Base-by-base conservation (phyloP, 495 filamentous ascomycete species). In the Xylaria acuta region DNA sequence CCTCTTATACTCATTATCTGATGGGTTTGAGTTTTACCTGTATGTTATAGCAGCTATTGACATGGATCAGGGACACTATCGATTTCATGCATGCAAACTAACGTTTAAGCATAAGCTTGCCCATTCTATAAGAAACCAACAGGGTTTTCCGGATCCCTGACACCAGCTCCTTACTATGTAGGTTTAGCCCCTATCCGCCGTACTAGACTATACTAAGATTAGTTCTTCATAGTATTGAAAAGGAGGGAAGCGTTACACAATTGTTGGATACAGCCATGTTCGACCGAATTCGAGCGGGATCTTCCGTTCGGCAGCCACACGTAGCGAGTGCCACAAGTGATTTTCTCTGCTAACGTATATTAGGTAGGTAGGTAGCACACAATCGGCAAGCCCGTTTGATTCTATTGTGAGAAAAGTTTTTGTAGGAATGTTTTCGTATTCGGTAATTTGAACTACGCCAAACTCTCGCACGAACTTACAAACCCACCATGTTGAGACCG, bases 91-190 rank as follows among this genome's bases (percentile, higher is more conserved):
- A 56, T 56, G 53, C 27, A 12, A 32, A 14, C 27, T 56, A 56
- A 56, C 27, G 53, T 56, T 56, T 56, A 56, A 56, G 53, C 53
- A 56, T 56, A 56, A 32, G 53, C 53, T 25, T 32, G 32, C 22
- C 51, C 22, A 56, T 12, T 56, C 11, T 30, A 30, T 6, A 30
- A 18, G 51, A 56, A 56, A 56, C 53, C 53, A 56, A 30, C 25
- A 54, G 51, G 51, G 22, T 54, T 54, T 12, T 32, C 5, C 25
- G 32, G 14, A 56, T 56, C 27, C 53, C 53, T 56, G 53, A n/a
- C n/a, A n/a, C 1, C 22, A 32, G 27, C 53, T 56, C 53, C 53
- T 56, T 56, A 56, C 53, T 56, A 56, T 56, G 14, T 56, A 56
- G 53, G 53, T 18, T 56, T 56, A 32, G 53, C 5, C 20, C 14